Evolutionary conservation across 345 rosid genomes (phyloP).

Genomic region (Ricinus communis): DNA sequence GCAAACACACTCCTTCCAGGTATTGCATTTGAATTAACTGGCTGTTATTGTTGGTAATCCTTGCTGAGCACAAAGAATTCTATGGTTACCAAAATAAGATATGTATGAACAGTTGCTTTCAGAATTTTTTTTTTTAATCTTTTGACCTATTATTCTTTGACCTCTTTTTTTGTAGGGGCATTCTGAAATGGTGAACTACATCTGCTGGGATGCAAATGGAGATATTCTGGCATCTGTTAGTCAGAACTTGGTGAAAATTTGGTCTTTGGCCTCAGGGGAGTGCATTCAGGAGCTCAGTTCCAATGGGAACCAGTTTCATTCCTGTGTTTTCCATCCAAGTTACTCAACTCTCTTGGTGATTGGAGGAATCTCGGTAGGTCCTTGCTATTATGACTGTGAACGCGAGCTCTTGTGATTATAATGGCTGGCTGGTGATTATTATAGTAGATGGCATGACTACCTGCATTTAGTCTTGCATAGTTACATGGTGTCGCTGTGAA

Average conservation of each 20-base stretch:
- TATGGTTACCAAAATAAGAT: background rate
- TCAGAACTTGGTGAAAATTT: conserved; percentile 55
- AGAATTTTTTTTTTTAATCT: background rate
- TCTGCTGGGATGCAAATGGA: conserved; percentile 65
- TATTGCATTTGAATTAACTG: conserved; percentile 17
- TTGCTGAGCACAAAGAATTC: background rate
- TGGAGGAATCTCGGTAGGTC: conserved; percentile 53
- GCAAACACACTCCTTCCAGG: conserved; percentile 47
- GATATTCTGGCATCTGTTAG: conserved; percentile 70
- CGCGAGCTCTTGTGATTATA: no score
- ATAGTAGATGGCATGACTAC: background rate
- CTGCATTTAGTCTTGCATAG: no score
- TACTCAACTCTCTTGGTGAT: conserved; percentile 51
- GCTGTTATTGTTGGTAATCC: background rate
- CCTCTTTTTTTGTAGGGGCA: conserved; percentile 50
- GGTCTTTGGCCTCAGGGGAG: conserved; percentile 59
- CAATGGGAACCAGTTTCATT: conserved; percentile 52
- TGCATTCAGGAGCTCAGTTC: conserved; percentile 60
- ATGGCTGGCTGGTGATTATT: background rate
- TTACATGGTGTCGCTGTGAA: no score
- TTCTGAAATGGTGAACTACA: conserved; percentile 49
- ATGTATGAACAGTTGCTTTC: background rate
- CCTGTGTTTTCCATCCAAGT: conserved; percentile 69
- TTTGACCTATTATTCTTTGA: background rate
- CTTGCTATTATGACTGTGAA: conserved; percentile 3